These are phyloP conservation scores for Solanum sitiens DNA, from an alignment of 257 asterid species.

Conservation along the genomic window DNA sequence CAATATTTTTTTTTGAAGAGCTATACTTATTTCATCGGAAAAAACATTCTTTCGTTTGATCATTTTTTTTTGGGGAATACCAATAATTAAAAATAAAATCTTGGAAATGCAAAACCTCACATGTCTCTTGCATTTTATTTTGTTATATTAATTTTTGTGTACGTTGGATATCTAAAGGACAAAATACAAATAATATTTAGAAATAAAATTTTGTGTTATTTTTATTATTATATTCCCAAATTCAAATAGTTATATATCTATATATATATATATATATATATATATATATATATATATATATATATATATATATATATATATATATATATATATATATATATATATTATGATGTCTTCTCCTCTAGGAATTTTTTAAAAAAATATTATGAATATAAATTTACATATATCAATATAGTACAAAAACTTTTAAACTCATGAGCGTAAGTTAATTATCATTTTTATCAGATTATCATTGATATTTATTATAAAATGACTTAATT, in stretches of 20 bases:
- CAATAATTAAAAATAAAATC: not conserved
- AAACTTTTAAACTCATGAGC: not conserved
- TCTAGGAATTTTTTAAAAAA: not conserved
- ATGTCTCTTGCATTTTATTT: not conserved
- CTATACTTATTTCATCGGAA: not conserved
- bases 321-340: not conserved
- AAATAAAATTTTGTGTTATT: not conserved
- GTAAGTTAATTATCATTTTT: not conserved
- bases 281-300: too few relatives aligned
- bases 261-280: too few relatives aligned
- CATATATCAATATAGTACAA: not conserved
- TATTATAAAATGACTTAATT: not conserved
- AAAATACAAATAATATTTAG: not conserved
- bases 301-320: not conserved
- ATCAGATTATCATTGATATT: not conserved
- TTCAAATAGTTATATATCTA: not conserved
- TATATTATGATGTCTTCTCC: not conserved
- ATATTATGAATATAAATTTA: not conserved
- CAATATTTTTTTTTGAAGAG: too few relatives aligned
- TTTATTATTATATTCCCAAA: not conserved
- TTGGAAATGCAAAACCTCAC: not conserved
- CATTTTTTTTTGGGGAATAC: not conserved
- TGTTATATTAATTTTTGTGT: not conserved
- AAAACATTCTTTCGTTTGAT: not conserved
- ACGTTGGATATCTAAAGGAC: not conserved